A percentile compares a stretch with the other conserved stretches of the same genome.
These are phyloP conservation scores for Acidiella bohemica DNA, from an alignment of 495 filamentous ascomycete genomes.

Conservation along the genomic window DNA sequence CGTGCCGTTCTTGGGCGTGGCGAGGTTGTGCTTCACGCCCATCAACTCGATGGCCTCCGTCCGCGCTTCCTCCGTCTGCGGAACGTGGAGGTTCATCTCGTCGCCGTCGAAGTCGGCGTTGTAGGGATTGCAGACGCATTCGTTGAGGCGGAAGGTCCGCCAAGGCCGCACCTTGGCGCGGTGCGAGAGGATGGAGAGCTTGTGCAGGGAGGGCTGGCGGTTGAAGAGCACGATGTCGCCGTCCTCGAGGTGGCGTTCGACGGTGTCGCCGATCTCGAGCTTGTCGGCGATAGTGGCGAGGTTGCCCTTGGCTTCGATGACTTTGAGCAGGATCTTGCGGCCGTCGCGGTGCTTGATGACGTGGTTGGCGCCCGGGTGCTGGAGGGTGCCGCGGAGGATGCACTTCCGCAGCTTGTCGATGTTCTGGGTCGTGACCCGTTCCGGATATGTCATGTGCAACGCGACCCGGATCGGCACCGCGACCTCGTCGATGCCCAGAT, in stretches of 20 bases:
- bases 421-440: slow-evolving; percentile 70
- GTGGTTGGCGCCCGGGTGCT: slow-evolving; percentile 78
- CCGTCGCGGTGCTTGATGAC: slow-evolving; percentile 58
- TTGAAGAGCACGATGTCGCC: slow-evolving; percentile 97
- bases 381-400: slow-evolving; percentile 55
- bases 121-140: slow-evolving; percentile 96
- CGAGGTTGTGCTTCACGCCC: slow-evolving; percentile 94
- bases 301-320: slow-evolving; percentile 44
- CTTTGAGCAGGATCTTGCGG: slow-evolving; percentile 48
- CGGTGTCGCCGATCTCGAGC: slow-evolving; percentile 69
- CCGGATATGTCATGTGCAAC: slow-evolving; percentile 88
- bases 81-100: slow-evolving; percentile 98
- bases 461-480: slow-evolving; percentile 82
- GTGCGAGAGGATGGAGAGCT: slow-evolving; percentile 93
- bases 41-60: slow-evolving; percentile 91
- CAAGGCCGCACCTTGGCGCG: slow-evolving; percentile 85
- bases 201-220: slow-evolving; percentile 93
- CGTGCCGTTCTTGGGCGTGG: slow-evolving; percentile 92
- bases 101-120: slow-evolving; percentile 99
- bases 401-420: slow-evolving; percentile 62
- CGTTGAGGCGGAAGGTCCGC: slow-evolving; percentile 92
- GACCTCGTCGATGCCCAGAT: slow-evolving; percentile 84
- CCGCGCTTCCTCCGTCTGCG: slow-evolving; percentile 92
- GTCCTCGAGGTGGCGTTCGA: slow-evolving; percentile 90
- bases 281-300: slow-evolving; percentile 52